phyloP scores from a whole-genome alignment of 805 yeast genomes.

The Starmerella roubikii region DNA sequence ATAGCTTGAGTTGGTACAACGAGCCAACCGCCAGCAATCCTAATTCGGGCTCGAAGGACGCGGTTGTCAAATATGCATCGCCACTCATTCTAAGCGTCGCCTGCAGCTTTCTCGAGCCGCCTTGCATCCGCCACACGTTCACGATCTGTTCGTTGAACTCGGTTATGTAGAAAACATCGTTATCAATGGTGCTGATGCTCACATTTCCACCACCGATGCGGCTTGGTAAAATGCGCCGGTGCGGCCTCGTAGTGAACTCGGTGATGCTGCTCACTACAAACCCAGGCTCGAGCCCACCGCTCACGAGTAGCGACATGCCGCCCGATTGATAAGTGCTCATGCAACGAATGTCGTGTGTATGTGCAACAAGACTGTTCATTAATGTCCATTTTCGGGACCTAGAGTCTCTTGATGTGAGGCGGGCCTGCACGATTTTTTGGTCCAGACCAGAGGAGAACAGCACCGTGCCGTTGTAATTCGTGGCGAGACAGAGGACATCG shows the following conservation, averaged over 20 bases:
- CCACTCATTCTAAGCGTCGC: constrained; percentile 6
- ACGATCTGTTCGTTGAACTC: constrained; percentile 75
- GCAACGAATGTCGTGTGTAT: constrained; percentile 72
- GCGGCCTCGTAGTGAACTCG: constrained; percentile 56
- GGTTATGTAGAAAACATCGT: constrained; percentile 33
- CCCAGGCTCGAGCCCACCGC: constrained; percentile 34
- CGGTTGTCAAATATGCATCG: constrained; percentile 66
- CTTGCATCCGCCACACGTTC: constrained; percentile 69
- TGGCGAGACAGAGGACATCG: constrained; percentile 61
- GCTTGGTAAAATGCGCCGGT: constrained; percentile 26
- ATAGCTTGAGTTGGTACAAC: constrained; percentile 51
- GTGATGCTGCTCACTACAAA: constrained; percentile 44
- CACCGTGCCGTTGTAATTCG: constrained; percentile 34
- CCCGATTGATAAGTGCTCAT: constrained; percentile 56
- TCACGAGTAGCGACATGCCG: constrained; percentile 43
- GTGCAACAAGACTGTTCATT: constrained; percentile 62
- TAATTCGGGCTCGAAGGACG: constrained; percentile 52
- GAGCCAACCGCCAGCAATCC: constrained; percentile 60
- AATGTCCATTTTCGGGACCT: constrained; percentile 53
- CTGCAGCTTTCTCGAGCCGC: constrained; percentile 35
- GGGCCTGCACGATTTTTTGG: constrained; percentile 69
- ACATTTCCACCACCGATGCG: not conserved
- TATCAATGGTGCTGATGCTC: constrained; percentile 44
- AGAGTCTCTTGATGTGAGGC: constrained; percentile 30
- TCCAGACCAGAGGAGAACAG: constrained; percentile 89